phyloP scores from a whole-genome alignment of 306 rosid genomes.

The Trifolium fragiferum region DNA sequence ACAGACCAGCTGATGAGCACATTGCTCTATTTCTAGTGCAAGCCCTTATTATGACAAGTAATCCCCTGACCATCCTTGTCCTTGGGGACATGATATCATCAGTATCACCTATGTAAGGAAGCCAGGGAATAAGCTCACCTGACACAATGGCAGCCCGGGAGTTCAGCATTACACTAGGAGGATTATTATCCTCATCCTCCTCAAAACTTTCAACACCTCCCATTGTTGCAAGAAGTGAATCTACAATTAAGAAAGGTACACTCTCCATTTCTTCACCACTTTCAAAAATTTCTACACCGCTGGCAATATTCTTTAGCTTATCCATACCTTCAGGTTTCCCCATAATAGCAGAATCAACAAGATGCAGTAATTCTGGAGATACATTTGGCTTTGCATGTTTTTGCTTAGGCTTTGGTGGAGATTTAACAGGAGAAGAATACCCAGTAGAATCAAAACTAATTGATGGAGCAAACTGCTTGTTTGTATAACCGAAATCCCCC shows the following conservation, averaged over 20 bases:
- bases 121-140: conserved; percentile 95
- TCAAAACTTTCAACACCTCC: conserved; percentile 99
- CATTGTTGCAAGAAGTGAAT: conserved; percentile 97
- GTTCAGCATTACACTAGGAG: conserved; percentile 97
- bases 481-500: conserved; percentile 50
- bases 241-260: conserved; percentile 80
- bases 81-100: conserved; percentile 83
- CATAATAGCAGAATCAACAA: conserved; percentile 99
- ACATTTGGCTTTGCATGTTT: conserved; percentile 83
- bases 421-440: conserved; percentile 58
- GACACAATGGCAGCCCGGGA: conserved; percentile 98
- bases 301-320: conserved; percentile 84
- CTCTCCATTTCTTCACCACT: conserved; percentile 74
- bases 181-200: conserved; percentile 90
- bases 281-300: conserved; percentile 77
- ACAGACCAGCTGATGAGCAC: conserved; percentile 95
- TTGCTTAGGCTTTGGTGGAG: conserved; percentile 71
- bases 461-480: conserved; percentile 58
- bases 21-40: conserved; percentile 98
- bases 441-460: conserved; percentile 72
- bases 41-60: conserved; percentile 90
- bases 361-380: conserved; percentile 93
- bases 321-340: conserved; percentile 95
- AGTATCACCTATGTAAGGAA: conserved; percentile 80
- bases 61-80: conserved; percentile 93